Percentiles rank a stretch among this genome's conserved stretches.
Conservation (phyloP, 2,329 filamentous ascomycete genomes). For the Exophiala viscosa region DNA sequence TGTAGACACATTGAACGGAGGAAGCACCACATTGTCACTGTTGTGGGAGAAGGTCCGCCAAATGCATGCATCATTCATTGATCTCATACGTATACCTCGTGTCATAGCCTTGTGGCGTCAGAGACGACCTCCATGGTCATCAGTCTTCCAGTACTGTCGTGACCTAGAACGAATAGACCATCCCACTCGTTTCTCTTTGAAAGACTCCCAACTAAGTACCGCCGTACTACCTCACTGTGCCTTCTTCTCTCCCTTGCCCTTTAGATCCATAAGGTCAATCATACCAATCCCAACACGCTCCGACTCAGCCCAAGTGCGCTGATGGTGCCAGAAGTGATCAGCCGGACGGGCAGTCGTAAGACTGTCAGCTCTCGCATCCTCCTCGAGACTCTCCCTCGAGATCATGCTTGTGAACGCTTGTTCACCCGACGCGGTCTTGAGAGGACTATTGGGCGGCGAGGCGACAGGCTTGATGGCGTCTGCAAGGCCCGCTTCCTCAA, state of each 20-base stretch:
- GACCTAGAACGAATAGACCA: too few species aligned
- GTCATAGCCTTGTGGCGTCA: too few species aligned
- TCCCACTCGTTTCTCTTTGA: too few species aligned
- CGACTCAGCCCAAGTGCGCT: slow-evolving; percentile 44
- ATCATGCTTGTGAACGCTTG: slow-evolving; percentile 30
- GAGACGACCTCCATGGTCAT: too few species aligned
- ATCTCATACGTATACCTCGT: too few species aligned
- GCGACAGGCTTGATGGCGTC: slow-evolving; percentile 46
- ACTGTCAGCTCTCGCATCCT: slow-evolving; percentile 39
- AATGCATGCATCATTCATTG: too few species aligned
- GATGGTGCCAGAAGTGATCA: slow-evolving; percentile 43
- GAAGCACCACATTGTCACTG: too few species aligned
- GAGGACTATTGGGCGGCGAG: slow-evolving; percentile 62
- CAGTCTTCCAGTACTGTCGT: too few species aligned
- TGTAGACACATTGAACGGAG: too few species aligned
- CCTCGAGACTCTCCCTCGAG: slow-evolving; percentile 37
- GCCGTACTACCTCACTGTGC: background rate
- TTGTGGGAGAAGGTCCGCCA: too few species aligned
- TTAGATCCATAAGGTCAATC: slow-evolving; percentile 33
- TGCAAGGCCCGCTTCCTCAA: slow-evolving; percentile 61
- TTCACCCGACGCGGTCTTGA: slow-evolving; percentile 54
- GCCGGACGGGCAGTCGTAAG: slow-evolving; percentile 33
- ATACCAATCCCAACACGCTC: slow-evolving; percentile 39
- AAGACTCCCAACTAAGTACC: too few species aligned
- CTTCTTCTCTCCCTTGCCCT: slow-evolving; percentile 16